phyloP scores from a whole-genome alignment of 2,329 filamentous ascomycete genomes.

The Ophiocordyceps robertsii region DNA sequence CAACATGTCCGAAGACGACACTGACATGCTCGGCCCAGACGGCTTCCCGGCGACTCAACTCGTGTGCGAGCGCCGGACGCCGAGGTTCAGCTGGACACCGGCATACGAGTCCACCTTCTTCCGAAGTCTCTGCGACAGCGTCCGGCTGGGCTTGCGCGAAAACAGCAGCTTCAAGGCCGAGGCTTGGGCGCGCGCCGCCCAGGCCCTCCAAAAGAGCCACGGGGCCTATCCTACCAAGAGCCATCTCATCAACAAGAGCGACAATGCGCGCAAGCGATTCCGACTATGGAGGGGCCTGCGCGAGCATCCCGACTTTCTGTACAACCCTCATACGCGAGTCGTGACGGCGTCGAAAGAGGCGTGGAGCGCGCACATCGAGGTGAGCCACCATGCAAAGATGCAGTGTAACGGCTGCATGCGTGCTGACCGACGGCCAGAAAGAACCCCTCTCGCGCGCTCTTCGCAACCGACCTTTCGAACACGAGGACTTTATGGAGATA shows the following conservation, averaged over 20 bases:
- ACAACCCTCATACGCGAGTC: slow-evolving; percentile 34
- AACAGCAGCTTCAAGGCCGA: slow-evolving; percentile 49
- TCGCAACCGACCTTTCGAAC: slow-evolving; percentile 43
- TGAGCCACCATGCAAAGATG: slow-evolving; percentile 15
- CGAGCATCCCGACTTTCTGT: slow-evolving; percentile 43
- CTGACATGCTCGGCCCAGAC: slow-evolving; percentile 21
- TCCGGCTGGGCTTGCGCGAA: slow-evolving; percentile 40
- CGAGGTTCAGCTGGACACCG: slow-evolving; percentile 47
- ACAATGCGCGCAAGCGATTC: slow-evolving; percentile 49
- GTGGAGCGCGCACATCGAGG: slow-evolving; percentile 44
- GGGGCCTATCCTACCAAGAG: slow-evolving; percentile 44
- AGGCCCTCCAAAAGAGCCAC: slow-evolving; percentile 40
- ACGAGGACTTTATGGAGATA: slow-evolving; percentile 47
- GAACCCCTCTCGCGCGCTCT: slow-evolving; percentile 45
- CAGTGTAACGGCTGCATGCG: background rate
- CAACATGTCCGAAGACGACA: slow-evolving; percentile 25
- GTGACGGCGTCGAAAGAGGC: slow-evolving; percentile 43
- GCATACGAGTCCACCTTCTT: slow-evolving; percentile 48
- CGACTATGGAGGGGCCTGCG: slow-evolving; percentile 46
- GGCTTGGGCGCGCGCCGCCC: slow-evolving; percentile 44
- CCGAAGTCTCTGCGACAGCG: slow-evolving; percentile 44
- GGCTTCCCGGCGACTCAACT: slow-evolving; percentile 18
- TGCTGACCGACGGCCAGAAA: slow-evolving; percentile 25
- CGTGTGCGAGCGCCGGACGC: slow-evolving; percentile 27
- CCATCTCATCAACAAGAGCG: slow-evolving; percentile 50